phyloP scores from a whole-genome alignment of 2,329 filamentous ascomycete species.

The Xylaria sp. region DNA sequence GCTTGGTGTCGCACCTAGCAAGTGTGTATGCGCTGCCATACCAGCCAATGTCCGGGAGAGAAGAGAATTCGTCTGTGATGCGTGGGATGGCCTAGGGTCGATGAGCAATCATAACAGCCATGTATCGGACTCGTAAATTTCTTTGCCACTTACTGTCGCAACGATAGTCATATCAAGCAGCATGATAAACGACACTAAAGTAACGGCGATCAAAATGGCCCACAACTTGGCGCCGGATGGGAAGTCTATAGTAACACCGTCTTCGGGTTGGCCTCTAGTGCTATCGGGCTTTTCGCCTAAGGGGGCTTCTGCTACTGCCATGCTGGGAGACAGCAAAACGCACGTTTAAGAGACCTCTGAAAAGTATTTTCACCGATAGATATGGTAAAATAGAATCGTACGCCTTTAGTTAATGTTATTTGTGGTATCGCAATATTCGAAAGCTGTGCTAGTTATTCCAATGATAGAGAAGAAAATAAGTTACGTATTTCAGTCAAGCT shows the following conservation, averaged over 20 bases:
- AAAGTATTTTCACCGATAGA: neutral
- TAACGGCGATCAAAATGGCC: neutral
- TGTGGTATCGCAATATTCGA: neutral
- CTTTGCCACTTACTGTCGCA: neutral
- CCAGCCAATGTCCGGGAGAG: neutral
- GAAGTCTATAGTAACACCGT: neutral
- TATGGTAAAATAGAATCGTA: neutral
- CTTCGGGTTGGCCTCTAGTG: neutral
- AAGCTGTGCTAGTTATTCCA: neutral
- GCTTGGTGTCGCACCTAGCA: neutral
- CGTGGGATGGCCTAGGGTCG: neutral
- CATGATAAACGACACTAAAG: neutral
- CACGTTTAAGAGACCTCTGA: neutral
- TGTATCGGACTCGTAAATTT: neutral
- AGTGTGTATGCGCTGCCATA: conserved; percentile 5
- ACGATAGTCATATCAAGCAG: neutral
- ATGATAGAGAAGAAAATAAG: neutral
- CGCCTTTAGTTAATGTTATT: neutral
- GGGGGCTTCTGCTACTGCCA: neutral
- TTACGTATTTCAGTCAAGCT: neutral
- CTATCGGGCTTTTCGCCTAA: neutral
- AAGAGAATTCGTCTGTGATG: neutral
- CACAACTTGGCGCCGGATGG: neutral
- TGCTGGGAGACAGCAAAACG: neutral
- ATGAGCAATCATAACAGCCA: neutral